Conservation (phyloP, 495 filamentous ascomycete species). For the Immersiella caudata region DNA sequence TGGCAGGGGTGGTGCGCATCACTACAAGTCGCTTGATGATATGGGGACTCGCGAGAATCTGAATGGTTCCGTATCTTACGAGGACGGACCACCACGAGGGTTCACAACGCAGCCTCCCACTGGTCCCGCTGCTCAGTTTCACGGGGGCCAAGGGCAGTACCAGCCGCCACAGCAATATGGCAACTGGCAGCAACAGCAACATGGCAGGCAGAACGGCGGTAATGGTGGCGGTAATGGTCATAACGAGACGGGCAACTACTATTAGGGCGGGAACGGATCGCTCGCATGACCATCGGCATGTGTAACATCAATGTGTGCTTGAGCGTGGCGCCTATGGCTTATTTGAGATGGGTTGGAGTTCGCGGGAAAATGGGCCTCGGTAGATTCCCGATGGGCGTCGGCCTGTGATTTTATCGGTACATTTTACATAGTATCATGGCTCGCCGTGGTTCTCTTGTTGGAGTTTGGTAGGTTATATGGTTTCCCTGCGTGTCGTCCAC, state of each 20-base stretch:
- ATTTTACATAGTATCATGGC: too few relatives aligned
- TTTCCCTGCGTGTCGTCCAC: too few relatives aligned
- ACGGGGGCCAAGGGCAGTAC: constrained; percentile 25
- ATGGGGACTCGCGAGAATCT: constrained; percentile 45
- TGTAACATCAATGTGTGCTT: not conserved
- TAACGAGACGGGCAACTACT: constrained; percentile 15
- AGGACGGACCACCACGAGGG: constrained; percentile 34
- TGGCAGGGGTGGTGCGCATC: constrained; percentile 39
- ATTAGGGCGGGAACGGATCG: not conserved
- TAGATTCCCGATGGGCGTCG: too few relatives aligned
- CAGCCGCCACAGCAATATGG: constrained; percentile 28
- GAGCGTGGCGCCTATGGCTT: not conserved
- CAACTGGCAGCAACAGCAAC: constrained; percentile 11
- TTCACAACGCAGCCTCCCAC: constrained; percentile 28
- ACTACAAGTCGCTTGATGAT: constrained; percentile 47
- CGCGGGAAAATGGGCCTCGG: not conserved
- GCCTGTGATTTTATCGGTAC: too few relatives aligned
- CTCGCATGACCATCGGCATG: not conserved
- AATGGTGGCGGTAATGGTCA: constrained; percentile 6
- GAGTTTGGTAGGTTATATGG: not conserved
- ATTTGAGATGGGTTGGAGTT: not conserved
- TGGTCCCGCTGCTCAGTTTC: constrained; percentile 21
- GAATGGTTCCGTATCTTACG: constrained; percentile 46
- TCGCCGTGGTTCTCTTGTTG: too few relatives aligned
- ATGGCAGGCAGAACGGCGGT: constrained; percentile 25